These are phyloP conservation scores for Aristolochia contorta DNA, from an alignment of 164 flowering plant species.

Conservation along the genomic window DNA sequence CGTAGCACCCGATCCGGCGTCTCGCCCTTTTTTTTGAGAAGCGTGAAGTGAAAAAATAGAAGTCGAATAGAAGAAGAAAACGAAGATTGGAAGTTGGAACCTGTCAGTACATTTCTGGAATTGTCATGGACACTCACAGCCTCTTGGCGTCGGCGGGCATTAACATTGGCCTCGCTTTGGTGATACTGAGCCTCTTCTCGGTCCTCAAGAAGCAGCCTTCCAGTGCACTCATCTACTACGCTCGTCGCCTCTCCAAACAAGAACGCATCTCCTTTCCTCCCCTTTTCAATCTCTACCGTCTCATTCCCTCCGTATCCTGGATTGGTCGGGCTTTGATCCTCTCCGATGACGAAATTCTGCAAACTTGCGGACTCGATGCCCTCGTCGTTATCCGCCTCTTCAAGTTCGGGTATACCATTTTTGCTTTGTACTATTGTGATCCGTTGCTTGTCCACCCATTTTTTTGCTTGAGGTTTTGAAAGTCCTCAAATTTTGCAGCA, in stretches of 20 bases:
- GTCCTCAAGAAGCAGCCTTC: slow-evolving; percentile 31
- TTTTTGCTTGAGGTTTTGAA: not conserved
- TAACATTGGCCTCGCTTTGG: slow-evolving; percentile 27
- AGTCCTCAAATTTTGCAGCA: slow-evolving; percentile 29
- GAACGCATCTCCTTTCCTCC: slow-evolving; percentile 11
- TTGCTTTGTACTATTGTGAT: not conserved
- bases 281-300: slow-evolving; percentile 11
- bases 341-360: slow-evolving; percentile 28
- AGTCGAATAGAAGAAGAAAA: too few relatives aligned
- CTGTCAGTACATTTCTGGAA: too few relatives aligned
- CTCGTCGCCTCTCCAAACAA: slow-evolving; percentile 25
- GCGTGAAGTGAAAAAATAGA: too few relatives aligned
- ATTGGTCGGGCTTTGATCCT: slow-evolving; percentile 24
- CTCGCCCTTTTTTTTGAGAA: not conserved
- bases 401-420: slow-evolving; percentile 27
- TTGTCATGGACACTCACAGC: slow-evolving; percentile 23
- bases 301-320: slow-evolving; percentile 33
- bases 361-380: slow-evolving; percentile 33
- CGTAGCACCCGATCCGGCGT: not conserved
- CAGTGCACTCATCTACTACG: slow-evolving; percentile 25
- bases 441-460: too few relatives aligned
- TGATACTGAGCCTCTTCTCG: slow-evolving; percentile 33
- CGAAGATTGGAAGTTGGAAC: too few relatives aligned
- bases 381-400: slow-evolving; percentile 36
- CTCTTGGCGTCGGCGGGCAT: slow-evolving; percentile 32